Conservation (phyloP, 2,329 filamentous ascomycete species). For the Cytospora piceicola region DNA sequence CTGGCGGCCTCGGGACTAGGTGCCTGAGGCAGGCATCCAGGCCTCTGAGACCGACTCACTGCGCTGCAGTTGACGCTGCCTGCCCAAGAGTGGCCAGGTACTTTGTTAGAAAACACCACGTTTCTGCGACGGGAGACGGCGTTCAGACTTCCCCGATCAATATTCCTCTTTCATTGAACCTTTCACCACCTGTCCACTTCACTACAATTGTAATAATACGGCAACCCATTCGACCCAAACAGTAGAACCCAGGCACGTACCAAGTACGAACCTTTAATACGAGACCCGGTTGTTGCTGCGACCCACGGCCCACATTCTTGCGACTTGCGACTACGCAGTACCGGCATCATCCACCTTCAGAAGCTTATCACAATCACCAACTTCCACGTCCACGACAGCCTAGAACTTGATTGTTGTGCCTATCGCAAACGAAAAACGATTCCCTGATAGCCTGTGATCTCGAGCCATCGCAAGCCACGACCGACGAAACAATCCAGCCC, state of each 20-base stretch:
- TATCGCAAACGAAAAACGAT: slow-evolving; percentile 1
- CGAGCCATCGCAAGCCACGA: slow-evolving; percentile 6
- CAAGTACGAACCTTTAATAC: slow-evolving; percentile 21
- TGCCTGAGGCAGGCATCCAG: not conserved
- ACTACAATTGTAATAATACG: slow-evolving; percentile 2
- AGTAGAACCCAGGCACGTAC: slow-evolving; percentile 8
- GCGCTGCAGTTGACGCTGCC: not conserved
- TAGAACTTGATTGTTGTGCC: slow-evolving; percentile 19
- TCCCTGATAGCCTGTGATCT: slow-evolving; percentile 5
- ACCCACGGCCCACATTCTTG: slow-evolving; percentile 27
- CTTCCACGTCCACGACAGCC: slow-evolving; percentile 9
- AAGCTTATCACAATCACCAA: slow-evolving; percentile 26
- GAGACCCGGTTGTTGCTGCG: slow-evolving; percentile 17
- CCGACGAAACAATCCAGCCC: not conserved
- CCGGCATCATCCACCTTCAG: slow-evolving; percentile 11
- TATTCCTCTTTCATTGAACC: not conserved
- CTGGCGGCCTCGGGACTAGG: not conserved
- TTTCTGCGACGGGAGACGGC: not conserved
- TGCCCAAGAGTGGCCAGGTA: too few species aligned
- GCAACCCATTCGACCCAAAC: not conserved
- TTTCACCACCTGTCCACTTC: slow-evolving; percentile 2
- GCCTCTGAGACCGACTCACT: not conserved
- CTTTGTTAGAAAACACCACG: slow-evolving; percentile 1
- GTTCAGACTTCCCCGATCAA: not conserved
- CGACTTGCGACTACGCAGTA: slow-evolving; percentile 19